Base-by-base conservation (phyloP, 352 stramenopile species). In the Pythium catenulatum region DNA sequence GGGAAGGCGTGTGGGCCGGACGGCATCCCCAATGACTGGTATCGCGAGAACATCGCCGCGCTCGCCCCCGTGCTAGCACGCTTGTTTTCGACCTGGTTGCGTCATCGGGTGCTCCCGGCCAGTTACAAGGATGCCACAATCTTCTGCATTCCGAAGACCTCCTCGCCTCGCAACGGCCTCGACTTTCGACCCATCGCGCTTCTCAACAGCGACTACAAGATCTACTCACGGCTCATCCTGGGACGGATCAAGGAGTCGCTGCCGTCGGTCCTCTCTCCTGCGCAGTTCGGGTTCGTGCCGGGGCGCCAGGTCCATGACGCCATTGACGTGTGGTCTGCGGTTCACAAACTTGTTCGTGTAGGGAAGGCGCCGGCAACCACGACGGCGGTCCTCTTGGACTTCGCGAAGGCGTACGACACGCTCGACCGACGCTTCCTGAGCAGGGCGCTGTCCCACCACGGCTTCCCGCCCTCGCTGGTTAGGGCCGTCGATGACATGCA, bases 191-290 rank as follows among this genome's bases (percentile, higher is more conserved):
- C 45, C 1, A 83, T 68, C 25, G 45, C 75, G 19, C 30, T 68
- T 30, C 75, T 76, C 0, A 76, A 83, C 21, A 68, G 59, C 25
- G 75, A 76, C 36, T 83, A 83, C 75, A 83, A 83, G 61, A 65
- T 83, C 5, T 63, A 68, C 48, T 27, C 75, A 5, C 75, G 75
- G 5, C 41, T 83, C 14, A 32, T 83, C 0, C 15, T 75, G 0
- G n/a, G 43, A 15, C 59, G 75, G 4, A 27, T 83, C 1, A 43
- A 46, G 0, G 4, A n/a, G 0, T n/a, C 17, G 23, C 43, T 83
- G 11, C 34, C 30, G 6, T 3, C 2, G 3, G 14, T 58, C 19
- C 45, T 83, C 6, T 41, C 59, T 15, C 3, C 59, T 25, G 48
- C 75, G 14, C 75, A 76, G 36, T 74, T 76, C 19, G 61, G 75